A percentile compares a stretch with the other conserved stretches of the same genome.
Conservation (phyloP, 148 eudicot genomes). For the Silene latifolia region DNA sequence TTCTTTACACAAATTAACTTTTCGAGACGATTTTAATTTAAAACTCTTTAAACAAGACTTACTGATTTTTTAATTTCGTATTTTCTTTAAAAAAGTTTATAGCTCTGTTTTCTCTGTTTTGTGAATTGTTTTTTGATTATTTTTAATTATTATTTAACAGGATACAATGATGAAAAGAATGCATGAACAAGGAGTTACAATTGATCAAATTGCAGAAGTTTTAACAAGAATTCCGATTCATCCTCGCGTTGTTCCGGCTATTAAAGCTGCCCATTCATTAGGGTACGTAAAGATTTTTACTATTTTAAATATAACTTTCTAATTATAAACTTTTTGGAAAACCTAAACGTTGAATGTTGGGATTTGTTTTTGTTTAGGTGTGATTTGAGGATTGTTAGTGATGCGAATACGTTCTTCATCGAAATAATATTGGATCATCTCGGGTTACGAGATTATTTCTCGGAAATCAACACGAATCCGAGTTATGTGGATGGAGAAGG, state of each 20-base stretch:
- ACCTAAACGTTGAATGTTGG: not conserved
- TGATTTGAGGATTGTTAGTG: conserved; percentile 76
- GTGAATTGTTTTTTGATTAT: no score
- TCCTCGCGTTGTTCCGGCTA: conserved; percentile 58
- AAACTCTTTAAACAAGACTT: no score
- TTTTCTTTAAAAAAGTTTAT: not conserved
- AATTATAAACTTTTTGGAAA: no score
- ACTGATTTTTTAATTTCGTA: not conserved
- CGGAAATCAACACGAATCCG: conserved; percentile 70
- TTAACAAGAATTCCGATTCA: conserved; percentile 53
- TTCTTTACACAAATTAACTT: no score
- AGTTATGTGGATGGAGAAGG: conserved; percentile 50
- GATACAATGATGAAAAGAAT: conserved; percentile 73
- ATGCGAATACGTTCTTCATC: conserved; percentile 63
- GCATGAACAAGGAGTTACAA: conserved; percentile 53
- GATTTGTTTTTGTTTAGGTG: conserved; percentile 38
- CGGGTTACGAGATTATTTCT: conserved; percentile 49
- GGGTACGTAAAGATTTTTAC: conserved; percentile 37
- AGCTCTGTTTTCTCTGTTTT: not conserved
- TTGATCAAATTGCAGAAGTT: conserved; percentile 49
- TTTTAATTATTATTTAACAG: conserved; percentile 24
- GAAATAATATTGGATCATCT: conserved; percentile 58
- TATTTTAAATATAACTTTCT: no score
- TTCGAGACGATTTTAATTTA: no score
- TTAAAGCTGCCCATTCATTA: conserved; percentile 54